Evolutionary conservation across 345 rosid genomes (phyloP).

Genomic region (Bruguiera sexangula): DNA sequence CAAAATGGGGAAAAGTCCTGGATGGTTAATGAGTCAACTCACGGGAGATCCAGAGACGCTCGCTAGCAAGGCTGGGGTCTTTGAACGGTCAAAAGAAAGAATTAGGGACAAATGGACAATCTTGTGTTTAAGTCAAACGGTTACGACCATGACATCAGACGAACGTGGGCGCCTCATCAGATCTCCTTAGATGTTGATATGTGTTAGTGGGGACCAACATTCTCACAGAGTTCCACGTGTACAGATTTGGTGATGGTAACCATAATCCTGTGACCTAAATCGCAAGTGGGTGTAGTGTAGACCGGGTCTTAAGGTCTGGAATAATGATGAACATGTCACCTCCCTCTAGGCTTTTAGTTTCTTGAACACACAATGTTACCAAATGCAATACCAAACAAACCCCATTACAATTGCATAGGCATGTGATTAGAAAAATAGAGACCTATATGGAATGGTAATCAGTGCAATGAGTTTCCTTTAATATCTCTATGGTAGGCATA

Average conservation of each 20-base stretch:
- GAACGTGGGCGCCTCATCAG: constrained; percentile 20
- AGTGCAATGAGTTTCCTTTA: too few species aligned
- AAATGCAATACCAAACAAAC: too few species aligned
- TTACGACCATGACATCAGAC: constrained; percentile 54
- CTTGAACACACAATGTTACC: too few species aligned
- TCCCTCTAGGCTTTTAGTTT: too few species aligned
- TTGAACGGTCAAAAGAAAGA: constrained; percentile 18
- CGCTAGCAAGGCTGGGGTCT: not conserved
- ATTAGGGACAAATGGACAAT: constrained; percentile 12
- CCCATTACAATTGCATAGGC: too few species aligned
- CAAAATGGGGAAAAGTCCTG: too few species aligned
- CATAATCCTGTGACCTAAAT: not conserved
- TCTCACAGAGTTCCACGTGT: not conserved
- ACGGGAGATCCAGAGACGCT: too few species aligned
- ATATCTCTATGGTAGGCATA: too few species aligned
- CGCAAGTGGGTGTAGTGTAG: not conserved
- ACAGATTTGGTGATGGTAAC: not conserved
- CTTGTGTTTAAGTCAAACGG: constrained; percentile 50
- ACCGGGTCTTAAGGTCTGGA: not conserved
- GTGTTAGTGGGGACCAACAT: not conserved
- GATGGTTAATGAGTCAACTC: not conserved
- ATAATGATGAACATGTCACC: too few species aligned
- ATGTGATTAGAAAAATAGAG: not conserved
- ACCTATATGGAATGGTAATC: too few species aligned
- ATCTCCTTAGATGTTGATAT: constrained; percentile 1